Conservation (phyloP, 768 basidiomycete genomes). For the Candolleomyces efflorescens region DNA sequence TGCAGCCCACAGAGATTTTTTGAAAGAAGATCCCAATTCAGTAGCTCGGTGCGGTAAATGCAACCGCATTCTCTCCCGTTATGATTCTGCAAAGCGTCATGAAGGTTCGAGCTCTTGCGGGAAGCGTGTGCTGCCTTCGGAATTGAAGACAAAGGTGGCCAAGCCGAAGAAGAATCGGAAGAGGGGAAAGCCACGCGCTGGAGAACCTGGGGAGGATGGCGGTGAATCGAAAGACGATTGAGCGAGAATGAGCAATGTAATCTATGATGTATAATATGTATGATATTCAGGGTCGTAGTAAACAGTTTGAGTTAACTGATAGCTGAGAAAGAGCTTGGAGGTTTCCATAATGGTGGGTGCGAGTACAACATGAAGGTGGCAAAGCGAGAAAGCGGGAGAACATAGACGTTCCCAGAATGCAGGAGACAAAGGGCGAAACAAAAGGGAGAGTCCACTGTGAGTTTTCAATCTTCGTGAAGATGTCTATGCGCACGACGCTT, state of each 20-base stretch:
- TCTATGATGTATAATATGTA: too few species aligned
- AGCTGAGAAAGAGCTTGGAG: too few species aligned
- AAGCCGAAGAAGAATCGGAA: not conserved
- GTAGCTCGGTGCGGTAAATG: not conserved
- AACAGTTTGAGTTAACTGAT: too few species aligned
- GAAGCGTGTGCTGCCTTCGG: constrained; percentile 16
- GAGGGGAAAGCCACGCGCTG: too few species aligned
- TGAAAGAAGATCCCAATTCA: not conserved
- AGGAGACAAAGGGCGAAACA: not conserved
- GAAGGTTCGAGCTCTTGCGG: constrained; percentile 20
- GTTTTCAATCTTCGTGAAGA: constrained; percentile 27
- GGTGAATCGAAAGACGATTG: not conserved
- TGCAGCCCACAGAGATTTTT: constrained; percentile 5
- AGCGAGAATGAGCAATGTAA: too few species aligned
- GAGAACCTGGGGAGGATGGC: not conserved
- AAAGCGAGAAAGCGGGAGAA: not conserved
- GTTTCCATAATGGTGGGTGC: too few species aligned
- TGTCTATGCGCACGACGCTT: constrained; percentile 21
- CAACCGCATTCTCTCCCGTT: constrained; percentile 17
- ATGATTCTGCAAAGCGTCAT: constrained; percentile 25
- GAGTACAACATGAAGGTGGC: not conserved
- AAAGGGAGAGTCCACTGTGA: constrained; percentile 1
- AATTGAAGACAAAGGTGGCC: not conserved
- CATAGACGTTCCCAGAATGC: not conserved
- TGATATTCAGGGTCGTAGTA: too few species aligned